Evolutionary conservation across 2,329 filamentous ascomycete species (phyloP).

Genomic region (Fusarium udum): DNA sequence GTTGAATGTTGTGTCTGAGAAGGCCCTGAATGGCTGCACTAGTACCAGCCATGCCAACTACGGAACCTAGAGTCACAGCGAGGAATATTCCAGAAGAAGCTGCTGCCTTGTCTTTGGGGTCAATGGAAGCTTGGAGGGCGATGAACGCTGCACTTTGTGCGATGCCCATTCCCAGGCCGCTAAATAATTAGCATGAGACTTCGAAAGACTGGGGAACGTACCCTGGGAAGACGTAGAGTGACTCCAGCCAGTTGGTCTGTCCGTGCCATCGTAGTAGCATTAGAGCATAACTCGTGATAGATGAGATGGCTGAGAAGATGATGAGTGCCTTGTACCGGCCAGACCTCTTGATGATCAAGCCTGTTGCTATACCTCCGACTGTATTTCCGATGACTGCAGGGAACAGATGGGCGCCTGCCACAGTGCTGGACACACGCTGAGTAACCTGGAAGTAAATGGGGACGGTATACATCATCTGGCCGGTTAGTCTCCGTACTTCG

Average conservation of each 20-base stretch:
- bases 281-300: conserved; percentile 60
- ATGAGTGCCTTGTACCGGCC: conserved; percentile 68
- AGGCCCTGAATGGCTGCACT: conserved; percentile 46
- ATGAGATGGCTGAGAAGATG: conserved; percentile 59
- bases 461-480: conserved; percentile 65
- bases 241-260: conserved; percentile 63
- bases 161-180: conserved; percentile 51
- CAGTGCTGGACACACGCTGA: conserved; percentile 63
- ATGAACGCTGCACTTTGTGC: conserved; percentile 54
- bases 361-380: conserved; percentile 68
- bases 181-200: background rate
- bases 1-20: conserved; percentile 14
- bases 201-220: background rate
- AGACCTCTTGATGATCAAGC: conserved; percentile 65
- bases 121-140: conserved; percentile 50
- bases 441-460: conserved; percentile 77
- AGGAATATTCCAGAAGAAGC: conserved; percentile 55
- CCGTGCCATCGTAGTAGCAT: conserved; percentile 69
- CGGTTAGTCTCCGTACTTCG: background rate
- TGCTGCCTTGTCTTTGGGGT: conserved; percentile 50
- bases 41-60: conserved; percentile 51
- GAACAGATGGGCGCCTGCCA: conserved; percentile 69
- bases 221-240: conserved; percentile 66
- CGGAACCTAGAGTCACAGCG: conserved; percentile 45
- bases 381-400: conserved; percentile 75